Conservation (phyloP, 345 rosid species). For the Arabidopsis thaliana region TAIR10.1 NC_003074.8:22300001-22300500, state of each 20-base stretch:
- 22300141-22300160: slow-evolving; percentile 61
- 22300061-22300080: slow-evolving; percentile 79
- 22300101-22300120: slow-evolving; percentile 78
- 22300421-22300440: slow-evolving; percentile 89
- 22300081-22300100: slow-evolving; percentile 98
- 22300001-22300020: background rate
- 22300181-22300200: slow-evolving; percentile 65
- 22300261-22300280: slow-evolving; percentile 70
- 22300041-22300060: slow-evolving; percentile 5
- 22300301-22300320: background rate
- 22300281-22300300: background rate
- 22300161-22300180: slow-evolving; percentile 61
- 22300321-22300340: slow-evolving; percentile 1
- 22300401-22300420: slow-evolving; percentile 89
- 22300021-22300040: background rate
- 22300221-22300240: slow-evolving; percentile 77
- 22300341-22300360: slow-evolving; percentile 63
- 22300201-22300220: slow-evolving; percentile 83
- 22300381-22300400: slow-evolving; percentile 99
- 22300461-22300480: slow-evolving; percentile 70
- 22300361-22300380: slow-evolving; percentile 95
- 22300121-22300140: slow-evolving; percentile 66
- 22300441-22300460: slow-evolving; percentile 92
- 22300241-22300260: slow-evolving; percentile 94
- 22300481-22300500: slow-evolving; percentile 11